Evolutionary conservation across 2,329 filamentous ascomycete species (phyloP).

Genomic region (Ceratocystis ficicola): DNA sequence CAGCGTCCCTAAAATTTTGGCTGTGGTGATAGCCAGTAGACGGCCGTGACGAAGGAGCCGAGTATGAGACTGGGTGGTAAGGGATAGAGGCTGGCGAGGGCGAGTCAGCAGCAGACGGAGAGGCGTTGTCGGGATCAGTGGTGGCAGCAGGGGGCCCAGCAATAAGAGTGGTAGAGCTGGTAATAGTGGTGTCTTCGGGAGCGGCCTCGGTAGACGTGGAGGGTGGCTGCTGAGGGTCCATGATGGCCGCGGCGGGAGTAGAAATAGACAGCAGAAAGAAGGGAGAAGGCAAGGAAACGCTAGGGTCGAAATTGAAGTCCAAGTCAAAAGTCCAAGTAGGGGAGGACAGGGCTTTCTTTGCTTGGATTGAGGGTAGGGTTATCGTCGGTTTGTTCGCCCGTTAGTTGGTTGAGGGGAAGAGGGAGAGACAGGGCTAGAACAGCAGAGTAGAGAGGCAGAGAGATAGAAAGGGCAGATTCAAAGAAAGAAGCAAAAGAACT

Average conservation of each 20-base stretch:
- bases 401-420: neutral
- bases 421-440: neutral
- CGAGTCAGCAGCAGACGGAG: neutral
- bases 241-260: neutral
- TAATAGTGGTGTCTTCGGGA: conserved; percentile 15
- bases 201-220: conserved; percentile 15
- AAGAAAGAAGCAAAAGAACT: neutral
- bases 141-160: conserved; percentile 15
- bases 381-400: too few relatives aligned
- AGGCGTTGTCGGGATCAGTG: neutral
- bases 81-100: conserved; percentile 23
- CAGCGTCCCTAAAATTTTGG: conserved; percentile 40
- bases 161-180: neutral
- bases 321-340: too few relatives aligned
- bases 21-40: conserved; percentile 33
- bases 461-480: neutral
- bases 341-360: too few relatives aligned
- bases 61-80: conserved; percentile 23
- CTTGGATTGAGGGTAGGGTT: too few relatives aligned
- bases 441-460: neutral
- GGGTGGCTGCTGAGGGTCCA: conserved; percentile 20
- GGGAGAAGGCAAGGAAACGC: too few relatives aligned
- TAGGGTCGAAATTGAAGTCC: too few relatives aligned
- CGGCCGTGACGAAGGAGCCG: conserved; percentile 22
- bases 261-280: too few relatives aligned